Evolutionary conservation across 2,329 filamentous ascomycete species (phyloP).

Genomic region (Calonectria fujianensis): DNA sequence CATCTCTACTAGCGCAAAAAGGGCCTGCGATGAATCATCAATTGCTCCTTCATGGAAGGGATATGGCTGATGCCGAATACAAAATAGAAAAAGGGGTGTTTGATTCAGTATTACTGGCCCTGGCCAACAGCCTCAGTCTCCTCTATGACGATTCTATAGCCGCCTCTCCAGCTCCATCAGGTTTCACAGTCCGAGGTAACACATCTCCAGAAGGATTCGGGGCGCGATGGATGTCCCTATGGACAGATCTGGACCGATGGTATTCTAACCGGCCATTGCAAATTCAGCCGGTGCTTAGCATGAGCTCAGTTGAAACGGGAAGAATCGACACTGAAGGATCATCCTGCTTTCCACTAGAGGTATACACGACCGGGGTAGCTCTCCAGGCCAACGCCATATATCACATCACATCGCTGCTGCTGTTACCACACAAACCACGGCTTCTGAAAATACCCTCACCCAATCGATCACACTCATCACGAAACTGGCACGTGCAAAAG

Average conservation of each 20-base stretch:
- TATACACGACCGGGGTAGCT: background rate
- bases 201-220: background rate
- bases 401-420: background rate
- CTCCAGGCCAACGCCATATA: slow-evolving; percentile 2
- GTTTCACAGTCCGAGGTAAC: background rate
- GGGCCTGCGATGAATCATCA: background rate
- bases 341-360: slow-evolving; percentile 10
- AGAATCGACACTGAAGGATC: slow-evolving; percentile 8
- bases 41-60: too few relatives aligned
- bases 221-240: background rate
- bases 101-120: background rate
- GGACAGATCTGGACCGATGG: slow-evolving; percentile 12
- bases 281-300: background rate
- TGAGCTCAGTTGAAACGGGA: slow-evolving; percentile 9
- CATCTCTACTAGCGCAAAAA: background rate
- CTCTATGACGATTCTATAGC: background rate
- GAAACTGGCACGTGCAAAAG: slow-evolving; percentile 13
- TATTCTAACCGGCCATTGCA: background rate
- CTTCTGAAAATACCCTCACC: background rate
- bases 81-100: background rate
- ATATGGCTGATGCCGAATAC: too few relatives aligned
- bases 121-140: background rate
- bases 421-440: slow-evolving; percentile 1
- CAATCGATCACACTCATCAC: background rate
- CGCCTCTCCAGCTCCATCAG: background rate